Conservation (phyloP, 2,329 filamentous ascomycete species). For the Alternaria panax region DNA sequence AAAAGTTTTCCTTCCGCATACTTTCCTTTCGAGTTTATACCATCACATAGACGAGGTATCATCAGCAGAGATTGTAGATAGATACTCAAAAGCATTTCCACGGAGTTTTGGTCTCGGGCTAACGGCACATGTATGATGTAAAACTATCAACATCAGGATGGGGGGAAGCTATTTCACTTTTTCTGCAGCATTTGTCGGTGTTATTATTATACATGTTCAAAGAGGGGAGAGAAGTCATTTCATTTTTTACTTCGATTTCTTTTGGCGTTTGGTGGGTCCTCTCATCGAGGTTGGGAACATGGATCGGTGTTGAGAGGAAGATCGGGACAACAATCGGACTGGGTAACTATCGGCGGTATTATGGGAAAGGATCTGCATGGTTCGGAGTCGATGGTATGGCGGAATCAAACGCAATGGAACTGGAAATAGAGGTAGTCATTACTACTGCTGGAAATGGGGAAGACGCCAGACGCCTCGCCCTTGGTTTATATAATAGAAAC, state of each 20-base stretch:
- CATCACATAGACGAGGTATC: constrained; percentile 9
- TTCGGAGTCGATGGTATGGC: constrained; percentile 4
- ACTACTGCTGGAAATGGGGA: not conserved
- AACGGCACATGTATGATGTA: constrained; percentile 28
- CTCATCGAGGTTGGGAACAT: constrained; percentile 6
- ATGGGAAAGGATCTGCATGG: constrained; percentile 18
- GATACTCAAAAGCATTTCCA: constrained; percentile 21
- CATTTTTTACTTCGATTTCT: constrained; percentile 15
- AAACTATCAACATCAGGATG: constrained; percentile 24
- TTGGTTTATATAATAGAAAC: constrained; percentile 14
- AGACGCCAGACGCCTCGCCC: constrained; percentile 17
- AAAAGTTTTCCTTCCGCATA: constrained; percentile 7
- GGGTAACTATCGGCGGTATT: not conserved
- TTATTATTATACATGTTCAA: not conserved
- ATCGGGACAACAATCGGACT: constrained; percentile 1
- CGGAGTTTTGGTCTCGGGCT: constrained; percentile 4
- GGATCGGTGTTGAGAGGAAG: constrained; percentile 1
- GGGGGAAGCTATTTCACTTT: constrained; percentile 49
- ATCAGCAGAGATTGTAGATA: constrained; percentile 8
- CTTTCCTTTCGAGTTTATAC: constrained; percentile 12
- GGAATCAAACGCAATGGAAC: not conserved
- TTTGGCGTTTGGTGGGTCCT: constrained; percentile 14
- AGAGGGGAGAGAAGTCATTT: constrained; percentile 16
- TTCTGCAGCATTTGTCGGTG: constrained; percentile 21
- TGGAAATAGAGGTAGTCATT: constrained; percentile 7